Percentiles rank a stretch among this genome's conserved stretches.
Conservation (phyloP, 2,329 filamentous ascomycete species). For the Basipetospora chlamydospora region DNA sequence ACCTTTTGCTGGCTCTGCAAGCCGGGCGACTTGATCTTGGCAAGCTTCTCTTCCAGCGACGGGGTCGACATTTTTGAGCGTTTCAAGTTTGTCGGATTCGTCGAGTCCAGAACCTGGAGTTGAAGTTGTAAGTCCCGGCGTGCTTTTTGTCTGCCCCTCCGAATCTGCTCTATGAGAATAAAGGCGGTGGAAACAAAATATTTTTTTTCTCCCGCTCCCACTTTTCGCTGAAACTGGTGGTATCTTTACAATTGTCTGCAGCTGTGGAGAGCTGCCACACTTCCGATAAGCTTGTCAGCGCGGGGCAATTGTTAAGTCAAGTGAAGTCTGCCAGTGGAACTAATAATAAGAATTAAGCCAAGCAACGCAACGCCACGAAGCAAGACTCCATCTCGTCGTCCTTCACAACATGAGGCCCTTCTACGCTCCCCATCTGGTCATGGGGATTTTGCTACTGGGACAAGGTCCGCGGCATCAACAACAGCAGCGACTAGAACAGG, state of each 20-base stretch:
- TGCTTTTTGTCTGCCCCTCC: background rate
- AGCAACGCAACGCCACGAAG: too few species aligned
- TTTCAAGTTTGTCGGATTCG: constrained; percentile 1
- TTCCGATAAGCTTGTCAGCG: background rate
- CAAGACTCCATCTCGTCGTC: too few species aligned
- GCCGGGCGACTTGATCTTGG: constrained; percentile 94
- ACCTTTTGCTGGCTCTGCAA: constrained; percentile 92
- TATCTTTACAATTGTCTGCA: background rate
- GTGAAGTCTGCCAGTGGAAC: too few species aligned
- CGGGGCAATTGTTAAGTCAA: too few species aligned
- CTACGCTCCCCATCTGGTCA: too few species aligned
- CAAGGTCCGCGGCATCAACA: too few species aligned
- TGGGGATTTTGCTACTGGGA: too few species aligned
- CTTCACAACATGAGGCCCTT: too few species aligned
- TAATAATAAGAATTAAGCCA: too few species aligned
- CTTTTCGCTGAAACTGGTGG: background rate
- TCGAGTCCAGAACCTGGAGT: background rate
- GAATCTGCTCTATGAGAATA: too few species aligned
- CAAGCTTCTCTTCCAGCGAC: constrained; percentile 72
- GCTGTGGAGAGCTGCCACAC: background rate
- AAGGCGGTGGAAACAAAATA: constrained; percentile 3
- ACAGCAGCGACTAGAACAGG: too few species aligned
- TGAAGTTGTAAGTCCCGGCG: background rate
- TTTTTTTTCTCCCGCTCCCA: constrained; percentile 7
- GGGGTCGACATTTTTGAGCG: constrained; percentile 29